These are phyloP conservation scores for Solanum rostratum DNA, from an alignment of 257 asterid species.

Conservation along the genomic window DNA sequence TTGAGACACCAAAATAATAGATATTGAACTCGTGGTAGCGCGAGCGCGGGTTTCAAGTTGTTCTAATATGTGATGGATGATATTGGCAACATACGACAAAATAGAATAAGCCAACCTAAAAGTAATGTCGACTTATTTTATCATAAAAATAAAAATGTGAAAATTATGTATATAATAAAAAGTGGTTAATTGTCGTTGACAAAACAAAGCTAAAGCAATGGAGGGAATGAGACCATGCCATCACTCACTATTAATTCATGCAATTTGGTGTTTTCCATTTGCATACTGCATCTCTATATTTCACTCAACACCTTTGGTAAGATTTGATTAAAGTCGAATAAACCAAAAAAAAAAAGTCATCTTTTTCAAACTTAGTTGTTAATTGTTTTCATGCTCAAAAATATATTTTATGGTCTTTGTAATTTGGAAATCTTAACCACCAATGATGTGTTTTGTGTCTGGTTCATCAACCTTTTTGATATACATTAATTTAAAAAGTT, in stretches of 20 bases:
- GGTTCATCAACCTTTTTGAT: no score
- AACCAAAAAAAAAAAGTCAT: neutral
- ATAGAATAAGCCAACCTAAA: neutral
- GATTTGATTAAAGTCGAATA: neutral
- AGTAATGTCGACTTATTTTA: neutral
- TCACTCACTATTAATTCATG: neutral
- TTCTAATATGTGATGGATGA: neutral
- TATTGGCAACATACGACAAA: neutral
- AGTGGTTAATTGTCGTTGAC: neutral
- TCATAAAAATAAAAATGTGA: neutral
- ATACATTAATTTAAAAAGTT: no score
- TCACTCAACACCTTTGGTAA: neutral
- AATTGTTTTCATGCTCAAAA: neutral
- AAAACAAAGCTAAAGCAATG: neutral
- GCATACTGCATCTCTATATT: neutral
- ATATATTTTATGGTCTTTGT: neutral
- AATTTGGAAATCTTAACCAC: no score
- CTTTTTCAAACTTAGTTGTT: neutral
- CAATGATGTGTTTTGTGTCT: no score
- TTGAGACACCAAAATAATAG: no score
- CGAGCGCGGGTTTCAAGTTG: no score
- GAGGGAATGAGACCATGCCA: neutral
- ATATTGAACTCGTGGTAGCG: no score
- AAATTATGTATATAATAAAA: neutral
- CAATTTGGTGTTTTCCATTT: neutral